These are phyloP conservation scores for Lentinus brumalis DNA, from an alignment of 768 basidiomycete species.

Conservation along the genomic window DNA sequence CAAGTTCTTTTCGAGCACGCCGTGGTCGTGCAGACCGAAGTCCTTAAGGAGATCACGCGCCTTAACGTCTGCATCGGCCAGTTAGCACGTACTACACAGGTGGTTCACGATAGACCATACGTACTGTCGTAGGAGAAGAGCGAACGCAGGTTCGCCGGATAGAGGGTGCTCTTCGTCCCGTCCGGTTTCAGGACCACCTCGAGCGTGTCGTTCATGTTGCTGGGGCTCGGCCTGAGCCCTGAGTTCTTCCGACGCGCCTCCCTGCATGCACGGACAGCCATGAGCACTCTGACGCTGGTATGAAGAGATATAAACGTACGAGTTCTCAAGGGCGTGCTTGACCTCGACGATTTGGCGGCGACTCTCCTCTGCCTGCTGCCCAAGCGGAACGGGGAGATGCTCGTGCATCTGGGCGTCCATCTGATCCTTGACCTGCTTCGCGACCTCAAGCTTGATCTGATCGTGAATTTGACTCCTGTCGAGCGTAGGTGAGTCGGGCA, in stretches of 20 bases:
- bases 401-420: constrained; percentile 51
- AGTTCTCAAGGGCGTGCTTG: constrained; percentile 50
- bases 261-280: constrained; percentile 31
- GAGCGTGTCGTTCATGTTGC: constrained; percentile 47
- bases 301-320: constrained; percentile 40
- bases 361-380: constrained; percentile 46
- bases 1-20: constrained; percentile 46
- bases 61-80: constrained; percentile 38
- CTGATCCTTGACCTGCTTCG: constrained; percentile 45
- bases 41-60: constrained; percentile 47
- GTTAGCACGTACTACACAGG: not conserved
- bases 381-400: constrained; percentile 49
- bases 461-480: constrained; percentile 39
- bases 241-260: constrained; percentile 54
- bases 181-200: constrained; percentile 48
- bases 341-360: constrained; percentile 46
- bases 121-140: constrained; percentile 57
- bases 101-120: constrained; percentile 20
- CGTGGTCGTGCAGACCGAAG: constrained; percentile 48
- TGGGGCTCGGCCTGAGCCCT: constrained; percentile 32
- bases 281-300: not conserved
- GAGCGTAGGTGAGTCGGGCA: not conserved
- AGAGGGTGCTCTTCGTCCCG: constrained; percentile 48
- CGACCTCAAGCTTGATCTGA: constrained; percentile 44
- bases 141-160: constrained; percentile 51